Evolutionary conservation across 495 filamentous ascomycete species (phyloP).

Genomic region (Lineolata rhizophorae): DNA sequence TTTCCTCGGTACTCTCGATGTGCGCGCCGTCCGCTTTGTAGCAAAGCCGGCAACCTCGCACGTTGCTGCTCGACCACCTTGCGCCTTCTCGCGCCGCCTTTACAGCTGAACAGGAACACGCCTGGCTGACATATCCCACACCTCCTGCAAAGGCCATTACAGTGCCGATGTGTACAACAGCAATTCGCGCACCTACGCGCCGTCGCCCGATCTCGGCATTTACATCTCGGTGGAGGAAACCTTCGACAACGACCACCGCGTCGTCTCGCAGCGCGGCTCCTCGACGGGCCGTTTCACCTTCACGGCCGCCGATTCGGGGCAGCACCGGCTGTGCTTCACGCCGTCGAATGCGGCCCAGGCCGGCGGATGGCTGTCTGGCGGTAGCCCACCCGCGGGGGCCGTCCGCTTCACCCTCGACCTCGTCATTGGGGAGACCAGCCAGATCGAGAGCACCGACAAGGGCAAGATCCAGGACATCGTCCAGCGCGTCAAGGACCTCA

Average conservation of each 20-base stretch:
- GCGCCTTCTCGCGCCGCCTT: too few species aligned
- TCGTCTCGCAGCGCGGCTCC: conserved; percentile 65
- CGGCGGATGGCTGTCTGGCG: conserved; percentile 18
- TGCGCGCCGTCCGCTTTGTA: too few species aligned
- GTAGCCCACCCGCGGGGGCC: neutral
- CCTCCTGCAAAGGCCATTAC: conserved; percentile 43
- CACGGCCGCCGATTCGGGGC: conserved; percentile 77
- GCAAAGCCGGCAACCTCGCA: too few species aligned
- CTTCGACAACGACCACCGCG: conserved; percentile 95
- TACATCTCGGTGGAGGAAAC: conserved; percentile 86
- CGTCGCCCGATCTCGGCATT: conserved; percentile 54
- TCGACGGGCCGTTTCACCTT: conserved; percentile 80
- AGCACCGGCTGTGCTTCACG: conserved; percentile 87
- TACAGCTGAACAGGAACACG: too few species aligned
- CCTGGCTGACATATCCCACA: neutral
- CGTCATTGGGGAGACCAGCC: conserved; percentile 85
- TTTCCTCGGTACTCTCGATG: too few species aligned
- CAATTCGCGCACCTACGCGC: conserved; percentile 34
- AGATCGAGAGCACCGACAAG: conserved; percentile 88
- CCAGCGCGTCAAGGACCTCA: conserved; percentile 73
- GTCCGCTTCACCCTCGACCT: conserved; percentile 40
- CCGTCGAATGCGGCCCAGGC: conserved; percentile 39
- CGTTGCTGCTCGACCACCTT: too few species aligned
- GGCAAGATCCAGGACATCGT: conserved; percentile 82
- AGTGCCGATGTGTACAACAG: conserved; percentile 59